These are phyloP conservation scores for Acanthamoeba triangularis DNA, from an alignment of 208 protist species.

Conservation along the genomic window DNA sequence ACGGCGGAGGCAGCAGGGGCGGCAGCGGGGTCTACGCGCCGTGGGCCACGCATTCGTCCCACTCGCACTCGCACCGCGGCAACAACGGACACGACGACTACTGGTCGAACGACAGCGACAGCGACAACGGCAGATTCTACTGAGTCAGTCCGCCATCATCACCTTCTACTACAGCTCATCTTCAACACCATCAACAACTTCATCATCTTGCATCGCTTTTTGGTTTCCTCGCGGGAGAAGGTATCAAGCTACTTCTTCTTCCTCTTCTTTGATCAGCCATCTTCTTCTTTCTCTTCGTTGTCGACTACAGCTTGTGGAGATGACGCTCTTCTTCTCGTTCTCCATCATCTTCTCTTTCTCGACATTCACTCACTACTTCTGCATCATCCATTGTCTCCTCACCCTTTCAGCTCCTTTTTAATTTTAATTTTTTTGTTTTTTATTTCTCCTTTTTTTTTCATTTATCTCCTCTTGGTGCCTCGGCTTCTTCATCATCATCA, in stretches of 20 bases:
- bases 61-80: neutral
- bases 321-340: too few relatives aligned
- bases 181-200: too few relatives aligned
- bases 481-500: too few relatives aligned
- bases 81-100: neutral
- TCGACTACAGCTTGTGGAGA: neutral
- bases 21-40: conserved; percentile 1
- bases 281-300: neutral
- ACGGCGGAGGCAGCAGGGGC: neutral
- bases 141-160: too few relatives aligned
- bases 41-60: conserved; percentile 31
- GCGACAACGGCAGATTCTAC: conserved; percentile 57
- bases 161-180: too few relatives aligned
- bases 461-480: too few relatives aligned
- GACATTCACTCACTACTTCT: neutral
- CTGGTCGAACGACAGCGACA: conserved; percentile 32
- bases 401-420: too few relatives aligned
- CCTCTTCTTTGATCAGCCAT: too few relatives aligned
- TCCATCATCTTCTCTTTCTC: neutral
- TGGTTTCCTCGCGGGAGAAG: too few relatives aligned
- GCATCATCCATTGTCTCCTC: neutral
- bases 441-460: too few relatives aligned
- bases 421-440: too few relatives aligned
- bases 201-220: neutral
- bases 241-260: neutral